Evolutionary conservation across 768 basidiomycete genomes (phyloP).

Genomic region (Xerocomellus chrysenteron): DNA sequence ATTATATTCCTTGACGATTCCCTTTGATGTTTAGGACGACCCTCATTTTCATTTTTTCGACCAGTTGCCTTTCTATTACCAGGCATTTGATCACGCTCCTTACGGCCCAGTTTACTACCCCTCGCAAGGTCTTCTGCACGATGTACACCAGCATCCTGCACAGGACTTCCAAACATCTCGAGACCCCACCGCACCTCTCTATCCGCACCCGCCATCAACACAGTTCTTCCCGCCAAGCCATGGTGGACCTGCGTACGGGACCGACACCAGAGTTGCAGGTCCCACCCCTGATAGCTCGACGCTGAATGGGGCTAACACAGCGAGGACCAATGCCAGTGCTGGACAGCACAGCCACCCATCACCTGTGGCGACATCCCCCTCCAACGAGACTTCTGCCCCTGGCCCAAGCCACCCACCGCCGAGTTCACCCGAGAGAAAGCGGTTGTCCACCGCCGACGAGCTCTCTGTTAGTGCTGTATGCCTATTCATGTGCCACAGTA

Average conservation of each 20-base stretch:
- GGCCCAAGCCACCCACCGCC: slow-evolving; percentile 12
- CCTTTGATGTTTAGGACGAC: slow-evolving; percentile 4
- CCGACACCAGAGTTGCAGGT: neutral
- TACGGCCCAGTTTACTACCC: neutral
- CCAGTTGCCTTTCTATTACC: neutral
- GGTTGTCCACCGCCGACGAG: slow-evolving; percentile 12
- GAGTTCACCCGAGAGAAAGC: slow-evolving; percentile 22
- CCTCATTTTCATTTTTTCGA: neutral
- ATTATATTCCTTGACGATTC: neutral
- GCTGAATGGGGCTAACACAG: slow-evolving; percentile 8
- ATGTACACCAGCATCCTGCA: neutral
- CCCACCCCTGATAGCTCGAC: neutral
- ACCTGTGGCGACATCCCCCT: slow-evolving; percentile 13
- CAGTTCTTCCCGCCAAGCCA: neutral
- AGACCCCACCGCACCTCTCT: neutral
- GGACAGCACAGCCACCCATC: slow-evolving; percentile 20
- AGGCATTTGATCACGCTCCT: neutral
- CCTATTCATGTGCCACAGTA: neutral
- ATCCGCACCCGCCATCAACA: neutral
- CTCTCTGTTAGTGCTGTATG: slow-evolving; percentile 12
- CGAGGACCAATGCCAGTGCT: neutral
- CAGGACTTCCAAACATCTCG: slow-evolving; percentile 7
- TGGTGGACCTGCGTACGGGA: neutral
- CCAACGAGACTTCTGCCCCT: slow-evolving; percentile 5
- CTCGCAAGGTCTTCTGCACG: neutral